Evolutionary conservation across 331 rosid species (phyloP).

Genomic region (Quercus phellos): DNA sequence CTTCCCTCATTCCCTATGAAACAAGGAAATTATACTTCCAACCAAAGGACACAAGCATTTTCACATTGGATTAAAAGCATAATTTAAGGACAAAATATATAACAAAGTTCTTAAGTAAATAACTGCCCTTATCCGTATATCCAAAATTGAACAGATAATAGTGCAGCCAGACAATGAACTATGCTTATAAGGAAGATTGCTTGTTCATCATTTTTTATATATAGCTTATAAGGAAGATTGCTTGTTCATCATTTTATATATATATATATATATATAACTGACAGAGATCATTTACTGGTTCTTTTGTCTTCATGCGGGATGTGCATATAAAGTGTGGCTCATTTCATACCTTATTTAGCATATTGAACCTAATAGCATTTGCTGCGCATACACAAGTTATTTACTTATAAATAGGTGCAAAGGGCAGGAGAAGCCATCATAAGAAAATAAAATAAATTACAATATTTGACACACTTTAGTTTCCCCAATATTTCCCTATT

Average conservation of each 20-base stretch:
- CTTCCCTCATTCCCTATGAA: constrained; percentile 32
- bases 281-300: too few species aligned
- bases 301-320: neutral
- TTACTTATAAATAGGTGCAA: too few species aligned
- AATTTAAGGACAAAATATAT: neutral
- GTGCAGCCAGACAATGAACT: neutral
- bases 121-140: neutral
- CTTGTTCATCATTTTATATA: neutral
- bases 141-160: neutral
- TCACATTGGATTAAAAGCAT: neutral
- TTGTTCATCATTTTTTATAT: neutral
- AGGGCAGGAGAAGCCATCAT: too few species aligned
- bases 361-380: neutral
- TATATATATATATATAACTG: too few species aligned
- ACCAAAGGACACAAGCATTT: neutral
- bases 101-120: neutral
- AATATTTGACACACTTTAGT: too few species aligned
- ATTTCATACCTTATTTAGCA: neutral
- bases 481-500: too few species aligned
- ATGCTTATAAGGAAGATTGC: neutral
- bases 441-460: too few species aligned
- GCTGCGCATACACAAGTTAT: neutral
- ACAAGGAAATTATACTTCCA: neutral
- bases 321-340: neutral
- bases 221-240: neutral